Evolutionary conservation across 139 green algal genomes (phyloP).

Genomic region (Pleodorina starrii): DNA sequence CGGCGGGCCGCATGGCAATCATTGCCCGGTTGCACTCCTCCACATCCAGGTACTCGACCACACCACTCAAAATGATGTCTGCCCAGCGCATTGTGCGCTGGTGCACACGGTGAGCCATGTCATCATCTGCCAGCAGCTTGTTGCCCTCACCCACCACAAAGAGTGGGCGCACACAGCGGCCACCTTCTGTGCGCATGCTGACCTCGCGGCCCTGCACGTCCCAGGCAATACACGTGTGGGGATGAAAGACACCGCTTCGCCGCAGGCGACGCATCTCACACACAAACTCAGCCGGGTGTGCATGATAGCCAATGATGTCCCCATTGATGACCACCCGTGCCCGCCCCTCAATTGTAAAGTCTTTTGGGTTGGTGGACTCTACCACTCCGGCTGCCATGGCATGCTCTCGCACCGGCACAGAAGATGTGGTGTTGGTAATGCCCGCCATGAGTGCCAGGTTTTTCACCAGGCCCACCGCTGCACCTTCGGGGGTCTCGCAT

Average conservation of each 20-base stretch:
- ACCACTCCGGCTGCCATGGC: background rate
- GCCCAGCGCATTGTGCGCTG: background rate
- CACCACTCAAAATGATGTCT: conserved; percentile 17
- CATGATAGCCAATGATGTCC: conserved; percentile 6
- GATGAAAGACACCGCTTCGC: background rate
- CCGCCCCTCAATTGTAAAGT: background rate
- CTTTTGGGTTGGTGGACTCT: background rate
- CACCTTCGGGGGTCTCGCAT: conserved; percentile 78
- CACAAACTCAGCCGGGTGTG: background rate
- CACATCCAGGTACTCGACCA: conserved; percentile 79
- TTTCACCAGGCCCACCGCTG: conserved; percentile 75
- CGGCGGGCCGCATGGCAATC: conserved; percentile 68
- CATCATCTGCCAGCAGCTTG: background rate
- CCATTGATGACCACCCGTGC: conserved; percentile 79
- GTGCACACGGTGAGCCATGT: no score
- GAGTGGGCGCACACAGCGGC: conserved; percentile 41
- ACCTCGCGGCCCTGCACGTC: background rate
- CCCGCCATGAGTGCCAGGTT: conserved; percentile 73
- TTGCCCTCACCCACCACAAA: conserved; percentile 63
- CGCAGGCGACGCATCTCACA: background rate
- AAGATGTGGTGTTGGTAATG: background rate
- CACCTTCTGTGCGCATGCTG: conserved; percentile 13
- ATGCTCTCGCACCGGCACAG: background rate
- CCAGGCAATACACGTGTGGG: background rate
- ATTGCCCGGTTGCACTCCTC: conserved; percentile 77